Evolutionary conservation across 2,329 filamentous ascomycete genomes (phyloP).

Genomic region (Trichoderma sp.): DNA sequence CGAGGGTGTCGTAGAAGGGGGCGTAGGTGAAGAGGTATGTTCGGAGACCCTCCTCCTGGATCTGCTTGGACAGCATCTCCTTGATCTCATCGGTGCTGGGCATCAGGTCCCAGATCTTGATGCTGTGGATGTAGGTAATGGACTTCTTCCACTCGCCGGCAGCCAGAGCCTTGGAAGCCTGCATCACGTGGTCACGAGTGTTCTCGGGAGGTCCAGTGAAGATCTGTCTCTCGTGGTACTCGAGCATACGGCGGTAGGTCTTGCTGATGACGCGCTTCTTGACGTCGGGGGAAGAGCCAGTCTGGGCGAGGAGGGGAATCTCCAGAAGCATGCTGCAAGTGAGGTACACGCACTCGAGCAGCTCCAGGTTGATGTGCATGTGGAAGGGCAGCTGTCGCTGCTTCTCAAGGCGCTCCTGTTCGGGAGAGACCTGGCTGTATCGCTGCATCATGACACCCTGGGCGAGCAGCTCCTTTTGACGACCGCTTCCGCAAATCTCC

Average conservation of each 20-base stretch:
- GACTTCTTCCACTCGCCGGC: slow-evolving; percentile 99
- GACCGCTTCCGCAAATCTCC: slow-evolving; percentile 95
- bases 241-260: slow-evolving; percentile 97
- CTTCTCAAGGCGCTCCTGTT: slow-evolving; percentile 95
- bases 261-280: slow-evolving; percentile 99
- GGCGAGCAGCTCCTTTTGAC: slow-evolving; percentile 95
- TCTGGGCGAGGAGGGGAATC: slow-evolving; percentile 94
- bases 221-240: slow-evolving; percentile 99
- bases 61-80: slow-evolving; percentile 94
- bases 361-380: slow-evolving; percentile 99
- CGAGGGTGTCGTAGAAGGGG: slow-evolving; percentile 96
- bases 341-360: slow-evolving; percentile 96
- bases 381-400: slow-evolving; percentile 98
- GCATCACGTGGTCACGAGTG: slow-evolving; percentile 98
- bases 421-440: slow-evolving; percentile 91
- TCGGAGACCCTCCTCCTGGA: slow-evolving; percentile 95
- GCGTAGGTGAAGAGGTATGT: slow-evolving; percentile 99
- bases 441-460: slow-evolving; percentile 98
- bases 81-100: slow-evolving; percentile 91
- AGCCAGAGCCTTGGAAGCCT: slow-evolving; percentile 93
- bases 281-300: slow-evolving; percentile 92
- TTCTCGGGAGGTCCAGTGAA: slow-evolving; percentile 99
- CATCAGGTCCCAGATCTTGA: slow-evolving; percentile 99
- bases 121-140: slow-evolving; percentile 87
- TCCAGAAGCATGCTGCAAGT: slow-evolving; percentile 99